A percentile compares a stretch with the other conserved stretches of the same genome.
phyloP scores from a whole-genome alignment of 1,284 basidiomycete species.

The Wallemia mellicola region DNA sequence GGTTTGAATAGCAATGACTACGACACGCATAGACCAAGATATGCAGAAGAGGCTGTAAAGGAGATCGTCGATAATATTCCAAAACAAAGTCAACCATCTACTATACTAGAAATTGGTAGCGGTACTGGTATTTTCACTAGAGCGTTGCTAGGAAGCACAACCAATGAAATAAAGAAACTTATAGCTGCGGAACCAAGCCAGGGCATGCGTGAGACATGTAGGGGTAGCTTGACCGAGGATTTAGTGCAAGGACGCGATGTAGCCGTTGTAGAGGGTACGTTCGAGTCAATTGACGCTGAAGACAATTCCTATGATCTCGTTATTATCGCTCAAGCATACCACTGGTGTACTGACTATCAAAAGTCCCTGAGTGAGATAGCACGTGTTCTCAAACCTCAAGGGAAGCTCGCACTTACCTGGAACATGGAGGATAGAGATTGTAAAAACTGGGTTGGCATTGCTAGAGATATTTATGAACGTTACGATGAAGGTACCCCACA shows the following conservation, averaged over 20 bases:
- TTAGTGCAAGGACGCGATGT: slow-evolving; percentile 24
- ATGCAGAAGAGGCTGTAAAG: background rate
- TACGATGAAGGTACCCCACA: slow-evolving; percentile 38
- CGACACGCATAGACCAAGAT: background rate
- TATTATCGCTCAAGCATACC: slow-evolving; percentile 27
- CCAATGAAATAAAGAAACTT: slow-evolving; percentile 22
- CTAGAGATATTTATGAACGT: slow-evolving; percentile 32
- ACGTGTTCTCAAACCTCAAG: slow-evolving; percentile 34
- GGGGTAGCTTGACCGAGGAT: slow-evolving; percentile 32
- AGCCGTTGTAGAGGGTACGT: slow-evolving; percentile 28
- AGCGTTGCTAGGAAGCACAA: slow-evolving; percentile 30
- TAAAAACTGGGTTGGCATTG: slow-evolving; percentile 33
- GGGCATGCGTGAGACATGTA: slow-evolving; percentile 4
- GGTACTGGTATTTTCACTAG: slow-evolving; percentile 55
- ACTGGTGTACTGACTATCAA: slow-evolving; percentile 46
- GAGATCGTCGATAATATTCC: background rate
- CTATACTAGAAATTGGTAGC: slow-evolving; percentile 25
- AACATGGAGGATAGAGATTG: slow-evolving; percentile 34
- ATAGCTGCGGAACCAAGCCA: slow-evolving; percentile 33
- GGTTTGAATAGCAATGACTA: background rate
- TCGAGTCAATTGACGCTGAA: slow-evolving; percentile 26
- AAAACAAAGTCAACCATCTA: background rate
- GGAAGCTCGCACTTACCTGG: slow-evolving; percentile 37
- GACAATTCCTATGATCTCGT: slow-evolving; percentile 10
- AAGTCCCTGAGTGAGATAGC: slow-evolving; percentile 33